Base-by-base conservation (phyloP, 257 asterid species). In the Haberlea rhodopensis region DNA sequence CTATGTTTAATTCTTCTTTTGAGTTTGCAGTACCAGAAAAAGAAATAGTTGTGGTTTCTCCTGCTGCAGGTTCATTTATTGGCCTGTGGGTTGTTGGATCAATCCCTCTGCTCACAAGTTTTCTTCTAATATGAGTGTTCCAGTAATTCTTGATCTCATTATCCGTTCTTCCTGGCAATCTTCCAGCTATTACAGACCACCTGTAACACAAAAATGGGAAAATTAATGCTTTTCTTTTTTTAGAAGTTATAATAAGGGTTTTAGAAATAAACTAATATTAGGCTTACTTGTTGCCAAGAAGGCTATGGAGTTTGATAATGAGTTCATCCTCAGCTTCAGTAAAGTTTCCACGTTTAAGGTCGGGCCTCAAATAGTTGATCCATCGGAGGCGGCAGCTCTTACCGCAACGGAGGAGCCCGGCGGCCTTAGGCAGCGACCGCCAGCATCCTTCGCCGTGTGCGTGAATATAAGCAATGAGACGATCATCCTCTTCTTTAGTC, bases 91-190 rank as follows among this genome's bases (percentile, higher is more conserved):
- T 87, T 1, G 88, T 52, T 7, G 98, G 98, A 73, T 91, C 96
- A 61, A 89, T 89, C 0, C 98, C 98, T 1, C 96, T 68, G 79
- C 88, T 82, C 70, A 85, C 13, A 0, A 91, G 90, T 66, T 91
- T 91, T 60, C 98, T 61, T 69, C 95, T 72, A 8, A 91, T 91
- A 40, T 91, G 98, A 0, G 98, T 91, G 63, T 91, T 91, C 98
- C 98, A 91, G 3, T 91, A 91, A 4, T 91, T 91, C 52, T 91
- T 91, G 15, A 91, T 91, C 82, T 91, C 98, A n/a, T 91, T 91
- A 63, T 91, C 98, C 0, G 98, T 91, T 68, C 98, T 76, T 22
- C 98, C 98, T 0, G 95, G 95, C 65, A 91, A 86, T 66, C 96
- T 78, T 22, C 95, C 95, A 1, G 98, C 98, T 64, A 91, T 91